Percentiles rank a stretch among this genome's conserved stretches.
Evolutionary conservation across 78 protist species (phyloP).

Genomic region (Dictyostelium capitatum): DNA sequence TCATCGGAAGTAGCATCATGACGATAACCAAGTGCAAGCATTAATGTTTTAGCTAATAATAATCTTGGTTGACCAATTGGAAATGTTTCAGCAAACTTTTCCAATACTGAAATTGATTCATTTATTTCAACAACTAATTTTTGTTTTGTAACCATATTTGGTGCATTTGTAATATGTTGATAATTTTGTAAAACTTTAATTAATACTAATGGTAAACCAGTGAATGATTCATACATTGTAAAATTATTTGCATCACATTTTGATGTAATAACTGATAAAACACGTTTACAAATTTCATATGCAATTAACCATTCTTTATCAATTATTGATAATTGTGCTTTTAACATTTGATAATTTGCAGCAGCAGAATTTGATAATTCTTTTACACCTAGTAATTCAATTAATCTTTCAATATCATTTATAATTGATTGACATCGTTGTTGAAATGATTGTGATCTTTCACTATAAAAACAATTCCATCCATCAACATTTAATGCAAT

Average conservation of each 20-base stretch:
- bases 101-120: neutral
- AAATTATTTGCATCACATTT: slow-evolving; percentile 58
- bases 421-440: neutral
- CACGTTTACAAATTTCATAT: slow-evolving; percentile 22
- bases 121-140: slow-evolving; percentile 26
- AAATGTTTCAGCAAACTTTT: slow-evolving; percentile 39
- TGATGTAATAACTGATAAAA: neutral
- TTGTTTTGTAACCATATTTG: neutral
- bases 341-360: slow-evolving; percentile 11
- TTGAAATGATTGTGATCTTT: neutral
- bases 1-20: neutral
- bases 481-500: neutral
- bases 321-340: slow-evolving; percentile 1
- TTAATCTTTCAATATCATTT: slow-evolving; percentile 27
- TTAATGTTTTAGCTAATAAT: slow-evolving; percentile 3
- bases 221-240: slow-evolving; percentile 40
- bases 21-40: slow-evolving; percentile 13
- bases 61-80: slow-evolving; percentile 67
- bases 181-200: slow-evolving; percentile 4
- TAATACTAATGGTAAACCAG: slow-evolving; percentile 31
- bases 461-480: neutral
- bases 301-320: neutral
- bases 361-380: slow-evolving; percentile 13
- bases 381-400: neutral
- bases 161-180: neutral